These are phyloP conservation scores for Paraphaeosphaeria minitans DNA, from an alignment of 2,329 filamentous ascomycete genomes.

Conservation along the genomic window DNA sequence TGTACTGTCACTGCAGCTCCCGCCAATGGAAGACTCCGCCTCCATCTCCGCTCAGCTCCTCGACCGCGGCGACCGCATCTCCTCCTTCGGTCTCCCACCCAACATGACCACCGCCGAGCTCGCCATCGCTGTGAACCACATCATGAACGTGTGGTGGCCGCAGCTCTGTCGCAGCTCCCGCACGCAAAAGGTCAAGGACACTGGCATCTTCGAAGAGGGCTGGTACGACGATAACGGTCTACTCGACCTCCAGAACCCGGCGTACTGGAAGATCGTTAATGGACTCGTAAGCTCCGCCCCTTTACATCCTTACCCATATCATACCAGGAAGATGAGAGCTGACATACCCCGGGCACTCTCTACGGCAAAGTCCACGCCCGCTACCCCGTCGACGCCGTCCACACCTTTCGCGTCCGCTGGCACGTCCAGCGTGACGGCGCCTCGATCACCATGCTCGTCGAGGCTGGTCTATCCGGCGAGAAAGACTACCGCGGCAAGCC, in stretches of 20 bases:
- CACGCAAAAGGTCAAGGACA: neutral
- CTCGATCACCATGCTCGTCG: neutral
- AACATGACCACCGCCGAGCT: neutral
- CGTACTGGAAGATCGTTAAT: constrained; percentile 9
- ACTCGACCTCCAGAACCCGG: constrained; percentile 9
- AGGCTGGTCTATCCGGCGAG: neutral
- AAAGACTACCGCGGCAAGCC: neutral
- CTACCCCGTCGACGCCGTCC: neutral
- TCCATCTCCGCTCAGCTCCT: neutral
- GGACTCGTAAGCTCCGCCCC: constrained; percentile 9
- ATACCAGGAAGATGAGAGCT: neutral
- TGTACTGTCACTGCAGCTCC: neutral
- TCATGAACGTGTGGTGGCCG: constrained; percentile 1
- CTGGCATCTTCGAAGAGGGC: constrained; percentile 11
- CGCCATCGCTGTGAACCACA: neutral
- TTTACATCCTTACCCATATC: neutral
- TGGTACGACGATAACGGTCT: constrained; percentile 11
- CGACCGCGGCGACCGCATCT: neutral
- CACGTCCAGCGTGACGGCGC: neutral
- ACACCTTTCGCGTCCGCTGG: neutral
- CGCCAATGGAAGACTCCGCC: neutral
- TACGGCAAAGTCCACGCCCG: constrained; percentile 5
- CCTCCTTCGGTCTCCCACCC: neutral
- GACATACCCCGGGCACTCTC: constrained; percentile 2
- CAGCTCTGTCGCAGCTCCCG: constrained; percentile 1